Evolutionary conservation across 805 yeast species (phyloP).

Genomic region (Suhomyces sp.): DNA sequence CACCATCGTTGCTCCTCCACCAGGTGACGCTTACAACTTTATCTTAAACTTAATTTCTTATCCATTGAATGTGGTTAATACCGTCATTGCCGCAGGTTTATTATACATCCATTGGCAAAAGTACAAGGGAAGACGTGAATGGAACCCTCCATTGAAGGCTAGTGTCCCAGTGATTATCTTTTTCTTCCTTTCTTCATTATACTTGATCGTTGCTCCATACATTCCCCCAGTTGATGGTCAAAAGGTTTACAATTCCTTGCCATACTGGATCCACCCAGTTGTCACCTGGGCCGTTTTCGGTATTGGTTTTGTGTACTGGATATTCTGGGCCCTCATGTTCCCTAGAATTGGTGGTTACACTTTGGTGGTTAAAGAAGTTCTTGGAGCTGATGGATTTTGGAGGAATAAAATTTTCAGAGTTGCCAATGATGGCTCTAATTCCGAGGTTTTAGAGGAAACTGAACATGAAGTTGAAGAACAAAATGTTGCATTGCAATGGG

Average conservation of each 20-base stretch:
- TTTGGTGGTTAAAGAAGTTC: conserved; percentile 49
- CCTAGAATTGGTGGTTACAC: conserved; percentile 56
- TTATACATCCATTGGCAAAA: conserved; percentile 55
- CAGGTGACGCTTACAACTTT: conserved; percentile 85
- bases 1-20: conserved; percentile 71
- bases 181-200: conserved; percentile 63
- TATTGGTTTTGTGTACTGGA: conserved; percentile 64
- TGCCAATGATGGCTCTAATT: conserved; percentile 11
- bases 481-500: neutral
- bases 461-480: neutral
- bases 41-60: conserved; percentile 76
- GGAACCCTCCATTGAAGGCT: conserved; percentile 74
- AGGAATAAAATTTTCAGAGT: conserved; percentile 53
- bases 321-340: conserved; percentile 55
- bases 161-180: conserved; percentile 59
- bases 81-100: conserved; percentile 61
- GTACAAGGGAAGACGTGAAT: conserved; percentile 47
- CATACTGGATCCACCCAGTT: conserved; percentile 78
- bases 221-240: conserved; percentile 69
- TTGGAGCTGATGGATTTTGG: conserved; percentile 73
- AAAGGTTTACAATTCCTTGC: conserved; percentile 64
- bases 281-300: conserved; percentile 77
- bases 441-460: conserved; percentile 3
- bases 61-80: conserved; percentile 74
- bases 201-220: conserved; percentile 73